Conservation (phyloP, 2,329 filamentous ascomycete genomes). For the Beauveria sp. region DNA sequence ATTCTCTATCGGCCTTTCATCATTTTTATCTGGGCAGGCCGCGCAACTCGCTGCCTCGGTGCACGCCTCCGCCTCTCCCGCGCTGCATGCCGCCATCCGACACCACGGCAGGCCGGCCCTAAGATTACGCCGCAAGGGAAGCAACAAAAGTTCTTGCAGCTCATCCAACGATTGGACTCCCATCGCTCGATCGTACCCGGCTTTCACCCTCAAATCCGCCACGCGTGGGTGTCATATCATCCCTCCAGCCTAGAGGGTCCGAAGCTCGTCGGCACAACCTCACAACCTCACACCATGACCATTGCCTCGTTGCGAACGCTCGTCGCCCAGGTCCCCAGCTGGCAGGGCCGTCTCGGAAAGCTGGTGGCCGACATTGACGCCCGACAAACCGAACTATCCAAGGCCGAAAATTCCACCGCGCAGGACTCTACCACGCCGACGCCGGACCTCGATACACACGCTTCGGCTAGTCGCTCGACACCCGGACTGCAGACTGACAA, state of each 20-base stretch:
- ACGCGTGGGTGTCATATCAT: background rate
- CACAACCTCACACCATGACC: slow-evolving; percentile 24
- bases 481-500: background rate
- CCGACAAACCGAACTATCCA: slow-evolving; percentile 53
- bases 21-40: no score
- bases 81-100: background rate
- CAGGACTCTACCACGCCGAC: slow-evolving; percentile 13
- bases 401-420: slow-evolving; percentile 25
- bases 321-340: slow-evolving; percentile 49
- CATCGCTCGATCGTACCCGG: background rate
- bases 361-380: slow-evolving; percentile 53
- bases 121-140: background rate
- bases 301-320: slow-evolving; percentile 52
- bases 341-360: slow-evolving; percentile 51
- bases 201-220: background rate
- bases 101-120: background rate
- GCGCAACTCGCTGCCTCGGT: background rate
- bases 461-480: background rate
- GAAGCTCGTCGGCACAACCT: background rate
- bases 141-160: background rate
- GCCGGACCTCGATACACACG: background rate
- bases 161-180: background rate
- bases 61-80: background rate
- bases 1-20: background rate
- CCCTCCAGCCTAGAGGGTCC: background rate